Evolutionary conservation across 2,329 filamentous ascomycete genomes (phyloP).

Genomic region (Alternaria triticimaculans): DNA sequence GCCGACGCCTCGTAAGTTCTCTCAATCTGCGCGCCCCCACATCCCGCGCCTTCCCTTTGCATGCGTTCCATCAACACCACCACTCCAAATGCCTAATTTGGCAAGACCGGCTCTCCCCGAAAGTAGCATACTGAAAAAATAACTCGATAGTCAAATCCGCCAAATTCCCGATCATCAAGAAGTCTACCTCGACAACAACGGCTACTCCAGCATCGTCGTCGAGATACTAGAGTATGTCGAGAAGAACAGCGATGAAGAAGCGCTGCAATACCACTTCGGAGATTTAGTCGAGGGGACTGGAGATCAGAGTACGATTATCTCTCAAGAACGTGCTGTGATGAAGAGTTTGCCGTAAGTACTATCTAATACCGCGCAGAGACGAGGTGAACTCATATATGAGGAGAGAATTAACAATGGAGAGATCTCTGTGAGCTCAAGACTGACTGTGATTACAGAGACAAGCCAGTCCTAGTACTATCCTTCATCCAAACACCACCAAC

Average conservation of each 20-base stretch:
- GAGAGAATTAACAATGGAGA: too few species aligned
- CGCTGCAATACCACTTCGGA: constrained; percentile 59
- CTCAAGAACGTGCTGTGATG: constrained; percentile 37
- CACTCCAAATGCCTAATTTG: neutral
- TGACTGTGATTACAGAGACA: constrained; percentile 37
- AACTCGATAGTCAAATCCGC: constrained; percentile 65
- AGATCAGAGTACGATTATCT: constrained; percentile 46
- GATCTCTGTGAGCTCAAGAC: too few species aligned
- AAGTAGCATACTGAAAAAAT: neutral
- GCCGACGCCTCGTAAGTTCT: constrained; percentile 72
- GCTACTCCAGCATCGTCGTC: constrained; percentile 86
- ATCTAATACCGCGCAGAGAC: too few species aligned
- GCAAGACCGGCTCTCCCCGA: too few species aligned
- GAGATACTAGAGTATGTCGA: constrained; percentile 87
- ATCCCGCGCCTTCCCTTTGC: constrained; percentile 9
- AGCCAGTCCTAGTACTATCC: constrained; percentile 72
- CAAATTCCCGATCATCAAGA: constrained; percentile 89
- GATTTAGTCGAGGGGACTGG: constrained; percentile 53
- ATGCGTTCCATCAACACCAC: constrained; percentile 4
- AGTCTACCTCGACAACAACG: constrained; percentile 83
- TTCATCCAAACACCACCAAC: constrained; percentile 60
- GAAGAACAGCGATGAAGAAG: constrained; percentile 71
- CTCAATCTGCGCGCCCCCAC: constrained; percentile 11
- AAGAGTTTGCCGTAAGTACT: constrained; percentile 47
- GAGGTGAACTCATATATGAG: too few species aligned